phyloP scores from a whole-genome alignment of 306 rosid species.

The Pyrus betulifolia region DNA sequence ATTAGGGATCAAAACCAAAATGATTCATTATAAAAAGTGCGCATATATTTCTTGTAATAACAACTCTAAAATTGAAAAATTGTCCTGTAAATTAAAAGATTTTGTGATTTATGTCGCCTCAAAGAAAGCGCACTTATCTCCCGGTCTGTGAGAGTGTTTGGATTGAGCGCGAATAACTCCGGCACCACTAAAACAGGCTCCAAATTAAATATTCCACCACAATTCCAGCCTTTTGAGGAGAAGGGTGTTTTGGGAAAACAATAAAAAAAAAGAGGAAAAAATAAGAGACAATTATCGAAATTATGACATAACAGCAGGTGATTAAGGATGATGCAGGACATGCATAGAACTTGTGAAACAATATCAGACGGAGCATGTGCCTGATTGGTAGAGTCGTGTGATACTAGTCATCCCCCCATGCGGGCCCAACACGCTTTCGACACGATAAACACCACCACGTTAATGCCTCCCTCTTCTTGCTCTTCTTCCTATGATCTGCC shows the following conservation, averaged over 20 bases:
- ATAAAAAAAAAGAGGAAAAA: neutral
- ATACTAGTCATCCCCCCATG: neutral
- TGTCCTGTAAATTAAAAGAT: too few species aligned
- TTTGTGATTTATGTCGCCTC: too few species aligned
- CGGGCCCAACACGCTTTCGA: conserved; percentile 33
- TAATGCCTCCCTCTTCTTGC: neutral
- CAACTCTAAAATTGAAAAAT: too few species aligned
- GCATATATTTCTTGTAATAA: too few species aligned
- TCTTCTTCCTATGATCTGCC: neutral
- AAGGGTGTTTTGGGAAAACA: neutral
- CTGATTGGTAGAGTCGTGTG: neutral
- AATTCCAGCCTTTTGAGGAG: neutral
- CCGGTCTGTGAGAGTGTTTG: neutral
- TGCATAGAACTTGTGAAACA: neutral
- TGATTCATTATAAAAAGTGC: too few species aligned
- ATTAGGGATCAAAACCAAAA: too few species aligned
- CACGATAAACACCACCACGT: conserved; percentile 1
- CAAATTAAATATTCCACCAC: neutral
- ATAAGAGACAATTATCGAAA: neutral
- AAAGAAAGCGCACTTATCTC: neutral
- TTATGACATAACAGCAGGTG: neutral
- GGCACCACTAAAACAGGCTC: neutral
- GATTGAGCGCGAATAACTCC: neutral
- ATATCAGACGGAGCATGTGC: neutral
- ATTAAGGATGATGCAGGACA: neutral